phyloP scores from a whole-genome alignment of 345 rosid species.

The Euphorbia lathyris region DNA sequence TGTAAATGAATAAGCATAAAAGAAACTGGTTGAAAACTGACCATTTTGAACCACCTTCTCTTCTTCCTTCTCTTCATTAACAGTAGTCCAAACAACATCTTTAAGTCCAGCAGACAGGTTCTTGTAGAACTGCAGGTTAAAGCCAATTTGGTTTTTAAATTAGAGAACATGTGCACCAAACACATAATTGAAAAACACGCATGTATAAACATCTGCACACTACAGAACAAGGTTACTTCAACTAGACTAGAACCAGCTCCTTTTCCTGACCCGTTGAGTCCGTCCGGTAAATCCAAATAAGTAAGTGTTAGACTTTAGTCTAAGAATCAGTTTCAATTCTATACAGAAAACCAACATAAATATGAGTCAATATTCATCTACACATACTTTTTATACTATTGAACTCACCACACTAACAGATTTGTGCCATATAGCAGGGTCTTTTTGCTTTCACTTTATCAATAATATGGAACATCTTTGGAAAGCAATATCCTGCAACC shows the following conservation, averaged over 20 bases:
- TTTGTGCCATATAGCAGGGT: no score
- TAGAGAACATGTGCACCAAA: background rate
- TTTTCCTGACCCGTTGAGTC: background rate
- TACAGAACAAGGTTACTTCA: background rate
- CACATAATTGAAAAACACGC: background rate
- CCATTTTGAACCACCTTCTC: slow-evolving; percentile 18
- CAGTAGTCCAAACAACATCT: slow-evolving; percentile 91
- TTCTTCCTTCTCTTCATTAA: slow-evolving; percentile 46
- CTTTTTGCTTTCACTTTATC: no score
- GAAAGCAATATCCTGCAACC: background rate
- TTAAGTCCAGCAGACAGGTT: slow-evolving; percentile 78
- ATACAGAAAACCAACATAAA: background rate
- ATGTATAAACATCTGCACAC: background rate
- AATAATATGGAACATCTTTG: no score
- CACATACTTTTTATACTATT: background rate
- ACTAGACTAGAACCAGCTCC: background rate
- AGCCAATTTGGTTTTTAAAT: background rate
- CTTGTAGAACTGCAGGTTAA: slow-evolving; percentile 68
- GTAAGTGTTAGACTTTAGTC: background rate
- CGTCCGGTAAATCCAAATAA: background rate
- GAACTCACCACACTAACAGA: background rate
- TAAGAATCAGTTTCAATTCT: background rate
- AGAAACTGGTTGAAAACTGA: slow-evolving; percentile 7
- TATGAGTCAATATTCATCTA: background rate
- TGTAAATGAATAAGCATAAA: background rate